Conservation (phyloP, 176 grass and related monocot species). For the Phragmites australis region DNA sequence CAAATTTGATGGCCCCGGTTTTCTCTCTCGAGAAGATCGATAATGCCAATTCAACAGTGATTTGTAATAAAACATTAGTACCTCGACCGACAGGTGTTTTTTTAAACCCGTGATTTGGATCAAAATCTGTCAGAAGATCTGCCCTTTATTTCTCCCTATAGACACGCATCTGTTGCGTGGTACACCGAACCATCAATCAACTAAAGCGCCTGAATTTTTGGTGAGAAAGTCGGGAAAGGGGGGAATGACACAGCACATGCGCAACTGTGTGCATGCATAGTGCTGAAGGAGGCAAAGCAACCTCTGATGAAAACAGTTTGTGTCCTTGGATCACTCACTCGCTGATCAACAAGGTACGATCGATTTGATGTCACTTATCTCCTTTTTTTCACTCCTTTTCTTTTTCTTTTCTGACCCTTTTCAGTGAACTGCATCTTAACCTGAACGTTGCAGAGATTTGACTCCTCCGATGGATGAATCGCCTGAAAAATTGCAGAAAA, state of each 20-base stretch:
- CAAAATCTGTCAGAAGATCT: not conserved
- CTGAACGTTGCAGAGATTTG: slow-evolving; percentile 14
- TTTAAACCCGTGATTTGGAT: not conserved
- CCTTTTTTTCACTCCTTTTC: not conserved
- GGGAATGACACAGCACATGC: not conserved
- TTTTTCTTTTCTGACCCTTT: slow-evolving; percentile 7
- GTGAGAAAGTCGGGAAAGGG: not conserved
- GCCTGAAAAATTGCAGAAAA: not conserved
- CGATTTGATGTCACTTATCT: slow-evolving; percentile 37
- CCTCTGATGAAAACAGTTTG: slow-evolving; percentile 9
- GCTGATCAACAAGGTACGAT: slow-evolving; percentile 27
- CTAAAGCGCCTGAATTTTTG: too few relatives aligned
- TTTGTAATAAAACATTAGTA: not conserved
- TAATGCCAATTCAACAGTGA: not conserved
- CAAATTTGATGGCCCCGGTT: not conserved
- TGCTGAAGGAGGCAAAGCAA: slow-evolving; percentile 23
- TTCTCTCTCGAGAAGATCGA: not conserved
- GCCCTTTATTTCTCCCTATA: too few relatives aligned
- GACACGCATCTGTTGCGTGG: too few relatives aligned
- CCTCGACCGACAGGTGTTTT: not conserved
- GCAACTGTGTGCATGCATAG: too few relatives aligned
- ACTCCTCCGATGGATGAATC: slow-evolving; percentile 29
- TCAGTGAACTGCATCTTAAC: slow-evolving; percentile 19
- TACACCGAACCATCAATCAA: too few relatives aligned
- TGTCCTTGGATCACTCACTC: slow-evolving; percentile 41